Conservation (phyloP, 257 asterid genomes). For the Apocynum venetum region DNA sequence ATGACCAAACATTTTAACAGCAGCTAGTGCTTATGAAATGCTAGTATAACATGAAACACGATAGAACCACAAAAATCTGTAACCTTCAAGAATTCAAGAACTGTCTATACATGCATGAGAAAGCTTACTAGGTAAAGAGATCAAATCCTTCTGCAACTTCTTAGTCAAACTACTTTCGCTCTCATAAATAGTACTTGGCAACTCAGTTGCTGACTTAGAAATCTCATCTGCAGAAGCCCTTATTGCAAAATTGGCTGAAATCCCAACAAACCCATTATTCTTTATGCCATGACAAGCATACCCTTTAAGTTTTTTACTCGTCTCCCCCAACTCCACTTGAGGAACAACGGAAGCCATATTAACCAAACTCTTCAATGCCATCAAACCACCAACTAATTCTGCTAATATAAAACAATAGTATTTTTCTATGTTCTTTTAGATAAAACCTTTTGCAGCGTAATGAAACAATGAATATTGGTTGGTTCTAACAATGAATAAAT, state of each 20-base stretch:
- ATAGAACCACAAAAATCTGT: too few relatives aligned
- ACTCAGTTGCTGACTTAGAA: slow-evolving; percentile 17
- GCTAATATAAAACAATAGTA: neutral
- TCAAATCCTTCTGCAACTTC: slow-evolving; percentile 17
- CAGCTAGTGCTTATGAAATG: too few relatives aligned
- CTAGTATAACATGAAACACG: neutral
- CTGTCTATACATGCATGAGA: neutral
- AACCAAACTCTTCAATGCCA: slow-evolving; percentile 18
- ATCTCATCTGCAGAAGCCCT: slow-evolving; percentile 12
- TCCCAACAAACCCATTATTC: neutral
- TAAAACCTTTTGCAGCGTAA: neutral
- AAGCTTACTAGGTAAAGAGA: slow-evolving; percentile 23
- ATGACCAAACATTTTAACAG: neutral
- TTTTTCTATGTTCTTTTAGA: too few relatives aligned
- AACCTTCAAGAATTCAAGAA: slow-evolving; percentile 4
- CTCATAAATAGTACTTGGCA: slow-evolving; percentile 10
- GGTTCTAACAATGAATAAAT: neutral
- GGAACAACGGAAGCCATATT: slow-evolving; percentile 12
- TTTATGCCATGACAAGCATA: neutral
- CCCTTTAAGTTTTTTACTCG: neutral
- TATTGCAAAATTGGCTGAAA: slow-evolving; percentile 1
- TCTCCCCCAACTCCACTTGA: slow-evolving; percentile 6
- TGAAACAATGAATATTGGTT: neutral
- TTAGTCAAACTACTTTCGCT: slow-evolving; percentile 10
- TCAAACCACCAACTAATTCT: neutral